Evolutionary conservation across 2,329 filamentous ascomycete genomes (phyloP).

Genomic region (Teratosphaeriaceae sp.): DNA sequence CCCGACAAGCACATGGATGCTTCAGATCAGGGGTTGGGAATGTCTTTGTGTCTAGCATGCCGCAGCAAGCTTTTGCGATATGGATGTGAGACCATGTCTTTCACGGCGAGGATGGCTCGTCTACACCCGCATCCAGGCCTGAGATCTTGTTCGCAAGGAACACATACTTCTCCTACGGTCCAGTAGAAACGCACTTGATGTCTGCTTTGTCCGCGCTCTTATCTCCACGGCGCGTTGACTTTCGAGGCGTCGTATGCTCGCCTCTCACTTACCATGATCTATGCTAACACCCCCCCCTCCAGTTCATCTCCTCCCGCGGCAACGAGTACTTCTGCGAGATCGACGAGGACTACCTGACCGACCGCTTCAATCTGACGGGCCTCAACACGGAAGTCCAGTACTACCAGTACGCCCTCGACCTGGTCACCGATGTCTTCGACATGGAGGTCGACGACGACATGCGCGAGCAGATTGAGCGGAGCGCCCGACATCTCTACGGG

Average conservation of each 20-base stretch:
- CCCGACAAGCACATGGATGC: no score
- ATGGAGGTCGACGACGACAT: constrained; percentile 98
- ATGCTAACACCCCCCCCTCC: constrained; percentile 9
- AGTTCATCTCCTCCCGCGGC: constrained; percentile 97
- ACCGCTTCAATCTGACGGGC: constrained; percentile 95
- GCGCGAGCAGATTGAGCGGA: constrained; percentile 96
- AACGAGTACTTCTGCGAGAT: constrained; percentile 99
- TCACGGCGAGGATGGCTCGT: no score
- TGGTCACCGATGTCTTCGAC: constrained; percentile 97
- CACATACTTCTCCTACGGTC: no score
- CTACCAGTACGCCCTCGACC: constrained; percentile 96
- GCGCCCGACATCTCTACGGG: constrained; percentile 89
- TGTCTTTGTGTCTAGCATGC: no score
- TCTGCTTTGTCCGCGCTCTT: no score
- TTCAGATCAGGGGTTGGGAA: no score
- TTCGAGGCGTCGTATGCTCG: no score
- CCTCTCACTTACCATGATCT: no score
- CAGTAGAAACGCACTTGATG: no score
- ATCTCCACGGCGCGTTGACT: no score
- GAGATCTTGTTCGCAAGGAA: no score
- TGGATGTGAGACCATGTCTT: neutral
- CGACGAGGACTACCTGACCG: constrained; percentile 96
- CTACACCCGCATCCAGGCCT: no score
- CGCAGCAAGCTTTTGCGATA: neutral
- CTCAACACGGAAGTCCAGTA: constrained; percentile 97